Percentiles rank a stretch among this genome's conserved stretches.
These are phyloP conservation scores for Apiospora aurea DNA, from an alignment of 2,329 filamentous ascomycete genomes.

Conservation along the genomic window DNA sequence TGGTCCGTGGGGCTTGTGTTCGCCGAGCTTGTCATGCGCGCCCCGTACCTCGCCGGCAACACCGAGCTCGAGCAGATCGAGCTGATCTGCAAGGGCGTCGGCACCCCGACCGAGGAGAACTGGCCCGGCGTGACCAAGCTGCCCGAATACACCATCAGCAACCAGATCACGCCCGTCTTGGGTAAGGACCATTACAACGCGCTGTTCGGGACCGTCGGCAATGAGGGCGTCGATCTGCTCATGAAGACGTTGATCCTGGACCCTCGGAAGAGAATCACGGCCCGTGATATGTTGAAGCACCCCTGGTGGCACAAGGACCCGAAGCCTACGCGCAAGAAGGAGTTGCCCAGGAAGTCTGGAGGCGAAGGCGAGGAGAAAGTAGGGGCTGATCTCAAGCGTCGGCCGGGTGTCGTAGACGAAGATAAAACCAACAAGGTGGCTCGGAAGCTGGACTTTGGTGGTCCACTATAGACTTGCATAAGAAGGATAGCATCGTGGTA, in stretches of 20 bases:
- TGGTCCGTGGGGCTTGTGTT: constrained; percentile 96
- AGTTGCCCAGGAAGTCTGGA: constrained; percentile 77
- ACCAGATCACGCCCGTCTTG: constrained; percentile 64
- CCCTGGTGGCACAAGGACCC: constrained; percentile 87
- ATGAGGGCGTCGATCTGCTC: constrained; percentile 85
- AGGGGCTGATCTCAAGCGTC: constrained; percentile 81
- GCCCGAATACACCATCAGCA: constrained; percentile 78
- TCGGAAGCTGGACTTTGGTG: constrained; percentile 80
- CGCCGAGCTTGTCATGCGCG: constrained; percentile 84
- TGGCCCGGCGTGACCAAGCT: constrained; percentile 92
- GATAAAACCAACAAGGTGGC: constrained; percentile 78
- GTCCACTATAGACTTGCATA: constrained; percentile 38
- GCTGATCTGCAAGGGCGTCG: constrained; percentile 84
- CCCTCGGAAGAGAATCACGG: constrained; percentile 83
- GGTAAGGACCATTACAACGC: constrained; percentile 76
- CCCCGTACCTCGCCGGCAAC: constrained; percentile 83
- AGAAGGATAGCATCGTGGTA: constrained; percentile 2
- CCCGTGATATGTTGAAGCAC: constrained; percentile 79
- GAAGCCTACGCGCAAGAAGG: constrained; percentile 79
- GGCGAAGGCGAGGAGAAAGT: constrained; percentile 74
- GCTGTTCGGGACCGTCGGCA: constrained; percentile 81
- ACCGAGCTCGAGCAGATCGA: constrained; percentile 87
- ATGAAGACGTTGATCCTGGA: constrained; percentile 86
- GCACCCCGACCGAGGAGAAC: constrained; percentile 90
- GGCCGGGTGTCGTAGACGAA: constrained; percentile 75